Base-by-base conservation (phyloP, 2,329 filamentous ascomycete species). In the Pseudonectria foliicola region DNA sequence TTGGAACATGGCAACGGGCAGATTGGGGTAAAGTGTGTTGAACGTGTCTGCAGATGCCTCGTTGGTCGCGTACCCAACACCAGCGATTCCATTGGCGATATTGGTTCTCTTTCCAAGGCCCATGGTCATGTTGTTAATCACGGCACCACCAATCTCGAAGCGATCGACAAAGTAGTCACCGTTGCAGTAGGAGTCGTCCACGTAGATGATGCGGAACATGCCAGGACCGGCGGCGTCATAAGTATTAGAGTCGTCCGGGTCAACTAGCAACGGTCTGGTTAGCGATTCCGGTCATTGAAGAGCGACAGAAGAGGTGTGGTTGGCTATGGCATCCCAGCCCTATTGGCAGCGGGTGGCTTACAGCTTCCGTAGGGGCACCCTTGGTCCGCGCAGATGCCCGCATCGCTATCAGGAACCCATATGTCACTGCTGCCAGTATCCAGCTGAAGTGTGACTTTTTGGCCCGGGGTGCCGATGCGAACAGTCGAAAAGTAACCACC, bases 391-490 rank as follows among this genome's bases (percentile, higher is more conserved):
- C 71, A 75, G 10, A 69, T 61, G 24, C 40, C 41, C 2, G 67
- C 57, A 5, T 35, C 31, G 38, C 48, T 54, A 28, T 57, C 55
- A 11, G 70, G 67, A 26, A 81, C 67, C 77, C 78, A 82, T 14
- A 77, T 68, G 57, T 82, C 78, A 41, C 75, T 79, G 49, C 75
- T 80, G 27, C 77, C 78, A 1, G 77, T 82, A 55, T 82, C 77
- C 29, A 82, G 63, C 52, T 79, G 74, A 34, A 82, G 56, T 2
- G 66, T 70, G 27, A 82, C 40, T 4, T 67, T 56, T 49, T 82
- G 77, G 10, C 59, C 56, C 0, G 77, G 77, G 6, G 70, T 77
- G 13, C 78, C 78, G 15, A 82, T 53, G 16, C 61, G 57, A 40
- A 77, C 70, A 14, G 68, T 68, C 13, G 71, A 68, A 48, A 77